Percentiles rank a stretch among this genome's conserved stretches.
Conservation (phyloP, 306 rosid species). For the Fagus crenata region DNA sequence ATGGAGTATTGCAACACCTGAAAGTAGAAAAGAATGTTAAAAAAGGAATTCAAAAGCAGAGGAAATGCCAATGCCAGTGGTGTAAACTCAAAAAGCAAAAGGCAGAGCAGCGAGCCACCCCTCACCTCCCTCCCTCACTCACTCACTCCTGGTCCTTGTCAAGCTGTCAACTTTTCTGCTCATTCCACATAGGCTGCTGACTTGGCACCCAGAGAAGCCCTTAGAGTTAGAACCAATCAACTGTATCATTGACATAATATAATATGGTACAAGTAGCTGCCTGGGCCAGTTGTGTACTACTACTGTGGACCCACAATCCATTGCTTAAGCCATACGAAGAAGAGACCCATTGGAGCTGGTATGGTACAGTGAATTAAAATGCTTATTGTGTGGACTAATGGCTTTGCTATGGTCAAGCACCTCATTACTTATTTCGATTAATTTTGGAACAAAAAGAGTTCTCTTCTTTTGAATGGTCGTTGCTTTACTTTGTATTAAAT, state of each 20-base stretch:
- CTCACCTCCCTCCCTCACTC: conserved; percentile 28
- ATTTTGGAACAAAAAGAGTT: no score
- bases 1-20: conserved; percentile 30
- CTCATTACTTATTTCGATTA: background rate
- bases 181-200: conserved; percentile 59
- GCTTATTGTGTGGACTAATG: conserved; percentile 4
- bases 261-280: conserved; percentile 17
- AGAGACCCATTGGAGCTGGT: conserved; percentile 46
- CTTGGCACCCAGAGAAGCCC: conserved; percentile 43
- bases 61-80: conserved; percentile 63
- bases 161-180: conserved; percentile 37
- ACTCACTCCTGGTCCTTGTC: background rate
- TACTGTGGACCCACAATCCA: conserved; percentile 22
- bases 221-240: conserved; percentile 4
- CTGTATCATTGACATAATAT: background rate
- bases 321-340: conserved; percentile 52
- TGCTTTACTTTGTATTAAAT: background rate
- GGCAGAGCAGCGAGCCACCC: conserved; percentile 36
- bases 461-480: no score
- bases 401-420: conserved; percentile 11
- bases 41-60: conserved; percentile 52
- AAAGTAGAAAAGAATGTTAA: conserved; percentile 50
- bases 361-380: conserved; percentile 10
- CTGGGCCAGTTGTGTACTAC: conserved; percentile 30
- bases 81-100: conserved; percentile 51